Evolutionary conservation across 1,139 yeast genomes (phyloP).

Genomic region (Yamadazyma siamensis): DNA sequence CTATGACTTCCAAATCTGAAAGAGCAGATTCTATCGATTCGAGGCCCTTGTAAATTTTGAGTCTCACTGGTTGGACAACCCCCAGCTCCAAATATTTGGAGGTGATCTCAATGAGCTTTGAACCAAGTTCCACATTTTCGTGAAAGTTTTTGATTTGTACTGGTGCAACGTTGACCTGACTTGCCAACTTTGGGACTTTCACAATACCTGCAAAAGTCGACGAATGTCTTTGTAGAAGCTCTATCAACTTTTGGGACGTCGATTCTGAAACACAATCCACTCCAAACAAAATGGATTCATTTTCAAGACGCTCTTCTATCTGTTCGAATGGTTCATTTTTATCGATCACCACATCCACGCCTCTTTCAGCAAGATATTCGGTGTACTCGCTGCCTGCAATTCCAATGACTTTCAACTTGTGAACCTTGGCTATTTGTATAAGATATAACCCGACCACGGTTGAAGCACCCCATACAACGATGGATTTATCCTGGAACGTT

Average conservation of each 20-base stretch:
- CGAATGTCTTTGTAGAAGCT: conserved; percentile 17
- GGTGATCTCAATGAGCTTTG: conserved; percentile 29
- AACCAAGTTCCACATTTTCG: conserved; percentile 38
- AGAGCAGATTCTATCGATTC: conserved; percentile 32
- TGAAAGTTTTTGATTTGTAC: conserved; percentile 42
- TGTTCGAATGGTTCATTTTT: conserved; percentile 24
- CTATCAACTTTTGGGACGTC: conserved; percentile 30
- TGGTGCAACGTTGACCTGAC: conserved; percentile 21
- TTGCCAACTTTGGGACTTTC: conserved; percentile 28
- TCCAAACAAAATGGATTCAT: conserved; percentile 27
- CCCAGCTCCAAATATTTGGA: conserved; percentile 23
- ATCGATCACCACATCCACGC: conserved; percentile 40
- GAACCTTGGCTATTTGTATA: conserved; percentile 38
- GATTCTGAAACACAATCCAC: conserved; percentile 45
- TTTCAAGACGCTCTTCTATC: conserved; percentile 14
- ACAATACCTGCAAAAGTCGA: conserved; percentile 36
- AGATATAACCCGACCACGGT: conserved; percentile 44
- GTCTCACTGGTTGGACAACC: conserved; percentile 28
- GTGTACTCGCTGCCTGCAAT: conserved; percentile 34
- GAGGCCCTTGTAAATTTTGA: conserved; percentile 31
- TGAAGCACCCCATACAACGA: conserved; percentile 49
- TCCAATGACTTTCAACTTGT: conserved; percentile 37
- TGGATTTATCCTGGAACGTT: conserved; percentile 13
- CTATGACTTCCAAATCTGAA: conserved; percentile 32
- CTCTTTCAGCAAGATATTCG: conserved; percentile 27